Conservation (phyloP, 495 filamentous ascomycete genomes). For the Tricharina praecox region DNA sequence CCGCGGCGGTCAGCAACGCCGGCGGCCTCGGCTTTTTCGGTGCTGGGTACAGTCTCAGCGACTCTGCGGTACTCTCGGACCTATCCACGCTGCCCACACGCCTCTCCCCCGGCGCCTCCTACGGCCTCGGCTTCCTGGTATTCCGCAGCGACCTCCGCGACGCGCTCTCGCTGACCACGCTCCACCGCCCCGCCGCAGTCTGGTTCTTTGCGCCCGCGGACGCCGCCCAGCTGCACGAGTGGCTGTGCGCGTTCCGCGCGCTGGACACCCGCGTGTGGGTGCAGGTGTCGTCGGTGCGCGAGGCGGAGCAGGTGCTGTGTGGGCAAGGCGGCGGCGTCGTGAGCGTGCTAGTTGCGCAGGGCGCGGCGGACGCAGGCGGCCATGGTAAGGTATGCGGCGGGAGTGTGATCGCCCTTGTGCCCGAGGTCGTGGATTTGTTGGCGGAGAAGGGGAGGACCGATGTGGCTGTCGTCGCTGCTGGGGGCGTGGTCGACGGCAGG, state of each 20-base stretch:
- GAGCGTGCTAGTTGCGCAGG: conserved; percentile 58
- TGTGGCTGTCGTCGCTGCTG: conserved; percentile 53
- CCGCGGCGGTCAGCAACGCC: not conserved
- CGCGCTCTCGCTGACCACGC: conserved; percentile 26
- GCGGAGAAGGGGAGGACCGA: conserved; percentile 19
- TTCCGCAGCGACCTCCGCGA: conserved; percentile 36
- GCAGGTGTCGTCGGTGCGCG: conserved; percentile 45
- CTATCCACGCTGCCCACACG: not conserved
- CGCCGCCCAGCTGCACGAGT: conserved; percentile 35
- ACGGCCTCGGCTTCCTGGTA: conserved; percentile 47
- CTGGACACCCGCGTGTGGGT: conserved; percentile 42
- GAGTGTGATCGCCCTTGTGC: conserved; percentile 41
- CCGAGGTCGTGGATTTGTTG: conserved; percentile 43
- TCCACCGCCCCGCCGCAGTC: conserved; percentile 42
- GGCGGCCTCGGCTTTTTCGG: conserved; percentile 28
- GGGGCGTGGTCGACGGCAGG: conserved; percentile 53
- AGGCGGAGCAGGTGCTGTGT: conserved; percentile 34
- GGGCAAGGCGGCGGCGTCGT: conserved; percentile 31
- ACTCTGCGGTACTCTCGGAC: not conserved
- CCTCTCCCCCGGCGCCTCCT: conserved; percentile 24
- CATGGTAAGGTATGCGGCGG: conserved; percentile 46
- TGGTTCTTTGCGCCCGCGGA: conserved; percentile 54
- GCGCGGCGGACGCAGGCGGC: conserved; percentile 50
- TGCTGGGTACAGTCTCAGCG: conserved; percentile 25
- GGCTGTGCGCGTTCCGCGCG: conserved; percentile 36